Conservation (phyloP, 495 filamentous ascomycete species). For the Aspergillus steynii region DNA sequence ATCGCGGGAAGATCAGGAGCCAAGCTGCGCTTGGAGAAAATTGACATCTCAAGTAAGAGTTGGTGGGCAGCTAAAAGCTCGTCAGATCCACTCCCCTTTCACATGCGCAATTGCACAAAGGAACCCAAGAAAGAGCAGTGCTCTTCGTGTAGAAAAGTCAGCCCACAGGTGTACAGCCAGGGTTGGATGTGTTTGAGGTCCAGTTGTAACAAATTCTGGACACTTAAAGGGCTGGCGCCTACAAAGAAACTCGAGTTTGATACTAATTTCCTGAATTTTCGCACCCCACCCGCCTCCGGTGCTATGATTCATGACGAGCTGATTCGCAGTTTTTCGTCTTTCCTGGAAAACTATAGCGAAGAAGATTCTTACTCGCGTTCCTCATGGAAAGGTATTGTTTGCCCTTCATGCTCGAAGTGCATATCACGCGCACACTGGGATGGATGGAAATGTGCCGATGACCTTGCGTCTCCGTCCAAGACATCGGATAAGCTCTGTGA, state of each 20-base stretch:
- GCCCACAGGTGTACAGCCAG: slow-evolving; percentile 47
- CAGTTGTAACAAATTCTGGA: slow-evolving; percentile 60
- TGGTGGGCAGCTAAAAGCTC: slow-evolving; percentile 65
- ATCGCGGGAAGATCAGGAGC: slow-evolving; percentile 41
- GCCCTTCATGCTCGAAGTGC: slow-evolving; percentile 67
- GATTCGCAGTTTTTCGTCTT: slow-evolving; percentile 36
- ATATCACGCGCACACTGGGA: slow-evolving; percentile 62
- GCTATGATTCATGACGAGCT: slow-evolving; percentile 40
- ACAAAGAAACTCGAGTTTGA: slow-evolving; percentile 51
- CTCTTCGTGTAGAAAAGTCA: slow-evolving; percentile 34
- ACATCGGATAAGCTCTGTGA: slow-evolving; percentile 44
- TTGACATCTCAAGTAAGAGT: slow-evolving; percentile 55
- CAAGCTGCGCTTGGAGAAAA: slow-evolving; percentile 71
- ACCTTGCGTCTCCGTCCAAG: not conserved
- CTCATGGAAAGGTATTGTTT: slow-evolving; percentile 68
- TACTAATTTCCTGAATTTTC: slow-evolving; percentile 55
- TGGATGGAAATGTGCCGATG: slow-evolving; percentile 59
- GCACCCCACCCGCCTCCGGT: slow-evolving; percentile 34
- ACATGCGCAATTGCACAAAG: slow-evolving; percentile 23
- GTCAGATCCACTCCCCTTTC: slow-evolving; percentile 17
- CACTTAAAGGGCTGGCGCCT: slow-evolving; percentile 23
- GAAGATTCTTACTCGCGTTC: slow-evolving; percentile 34
- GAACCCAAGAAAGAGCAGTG: slow-evolving; percentile 36
- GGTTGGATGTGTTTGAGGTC: slow-evolving; percentile 73
- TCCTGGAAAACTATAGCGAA: slow-evolving; percentile 27